A percentile compares a stretch with the other conserved stretches of the same genome.
Evolutionary conservation across 2,329 filamentous ascomycete species (phyloP).

Genomic region (Aschersonia sp.): DNA sequence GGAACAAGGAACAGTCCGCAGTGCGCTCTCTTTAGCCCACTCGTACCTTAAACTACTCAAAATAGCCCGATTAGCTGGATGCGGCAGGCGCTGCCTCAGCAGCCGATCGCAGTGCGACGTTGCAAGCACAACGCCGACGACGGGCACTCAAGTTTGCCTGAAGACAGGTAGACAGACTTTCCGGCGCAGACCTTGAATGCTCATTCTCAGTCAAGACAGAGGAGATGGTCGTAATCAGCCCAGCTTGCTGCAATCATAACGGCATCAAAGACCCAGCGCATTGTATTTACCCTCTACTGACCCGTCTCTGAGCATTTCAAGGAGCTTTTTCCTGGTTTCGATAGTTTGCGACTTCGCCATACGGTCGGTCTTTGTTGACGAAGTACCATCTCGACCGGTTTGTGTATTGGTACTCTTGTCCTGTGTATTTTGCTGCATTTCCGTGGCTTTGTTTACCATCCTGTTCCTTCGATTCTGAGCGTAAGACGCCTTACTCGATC

Average conservation of each 20-base stretch:
- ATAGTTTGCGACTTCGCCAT: constrained; percentile 1
- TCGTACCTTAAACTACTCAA: too few species aligned
- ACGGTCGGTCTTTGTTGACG: not conserved
- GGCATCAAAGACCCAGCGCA: constrained; percentile 18
- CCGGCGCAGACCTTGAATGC: too few species aligned
- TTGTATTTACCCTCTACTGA: constrained; percentile 16
- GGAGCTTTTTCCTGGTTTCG: constrained; percentile 8
- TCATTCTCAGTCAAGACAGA: too few species aligned
- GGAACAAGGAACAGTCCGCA: too few species aligned
- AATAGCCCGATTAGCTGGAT: too few species aligned
- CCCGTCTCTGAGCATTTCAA: constrained; percentile 13
- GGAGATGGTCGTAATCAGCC: too few species aligned
- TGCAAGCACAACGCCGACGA: too few species aligned
- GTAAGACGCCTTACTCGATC: constrained; percentile 4
- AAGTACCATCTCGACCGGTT: constrained; percentile 1
- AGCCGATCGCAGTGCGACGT: too few species aligned
- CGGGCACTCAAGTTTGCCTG: too few species aligned
- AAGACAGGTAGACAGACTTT: too few species aligned
- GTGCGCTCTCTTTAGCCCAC: too few species aligned
- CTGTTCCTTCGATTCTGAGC: constrained; percentile 12
- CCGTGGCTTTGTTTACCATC: constrained; percentile 9
- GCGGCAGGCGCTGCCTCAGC: too few species aligned
- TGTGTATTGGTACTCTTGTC: not conserved
- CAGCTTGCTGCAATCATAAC: not conserved
- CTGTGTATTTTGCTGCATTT: not conserved